Evolutionary conservation across 1,284 basidiomycete species (phyloP), one percentile per base, ranked within the genome.

Genomic region (Ustilago nuda): DNA sequence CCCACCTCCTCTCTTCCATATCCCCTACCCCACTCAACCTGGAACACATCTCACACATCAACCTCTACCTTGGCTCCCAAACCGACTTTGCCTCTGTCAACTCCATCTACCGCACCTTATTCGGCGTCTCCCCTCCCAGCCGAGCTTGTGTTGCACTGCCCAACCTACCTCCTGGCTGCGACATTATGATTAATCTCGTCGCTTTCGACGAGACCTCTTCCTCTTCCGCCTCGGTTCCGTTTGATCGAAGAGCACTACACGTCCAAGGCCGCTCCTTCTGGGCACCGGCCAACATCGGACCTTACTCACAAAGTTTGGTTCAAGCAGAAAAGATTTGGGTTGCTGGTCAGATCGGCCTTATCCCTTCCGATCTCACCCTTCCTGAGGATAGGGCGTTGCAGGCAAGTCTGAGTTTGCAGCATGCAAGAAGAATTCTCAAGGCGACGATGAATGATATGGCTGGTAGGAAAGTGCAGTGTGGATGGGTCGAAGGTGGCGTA

Each of bases 251-350:
- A 41, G 88, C 92, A 0, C 88, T 99, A 39, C 97, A 99, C 84
- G 95, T 99, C 0, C 97, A 99, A 86, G 90, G 94, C 15, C 86
- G 96, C 60, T 96, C 94, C 84, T 98, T 98, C 85, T 99, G 97
- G 97, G 96, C 96, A 17, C 95, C 97, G 9, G 96, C 97, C 2
- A 99, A 98, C 85, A 99, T 99, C 63, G 97, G 97, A 37, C 97
- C 97, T 2, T 99, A 99, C 86, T 96, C 94, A 0, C 97, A 99
- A 87, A 92, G 94, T 8, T 90, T 98, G 60, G 89, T 89, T 60
- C 93, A 94, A 70, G 90, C 90, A 66, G 89, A 92, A 60, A 90
- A 90, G 3, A 88, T 94, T 9, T 94, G 93, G 80, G 89, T 99
- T 63, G 96, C 97, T 0, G 97, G 97, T 4, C 97, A 99, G 85